Conservation (phyloP, 2,329 filamentous ascomycete species). For the Aaosphaeria pasadenensis region DNA sequence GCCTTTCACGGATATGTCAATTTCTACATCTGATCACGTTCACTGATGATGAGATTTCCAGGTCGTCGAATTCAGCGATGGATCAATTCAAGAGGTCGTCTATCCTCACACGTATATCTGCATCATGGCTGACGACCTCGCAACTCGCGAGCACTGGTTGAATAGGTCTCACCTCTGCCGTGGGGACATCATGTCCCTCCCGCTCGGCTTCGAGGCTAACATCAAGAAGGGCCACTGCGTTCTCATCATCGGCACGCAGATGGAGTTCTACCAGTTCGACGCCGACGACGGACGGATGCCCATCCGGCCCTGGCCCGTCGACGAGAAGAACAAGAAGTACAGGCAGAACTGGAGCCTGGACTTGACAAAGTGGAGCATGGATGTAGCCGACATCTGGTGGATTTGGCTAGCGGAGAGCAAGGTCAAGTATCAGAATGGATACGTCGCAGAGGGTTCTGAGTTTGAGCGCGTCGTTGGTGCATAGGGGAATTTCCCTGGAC, state of each 20-base stretch:
- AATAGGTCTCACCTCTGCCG: conserved; percentile 7
- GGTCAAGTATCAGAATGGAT: conserved; percentile 7
- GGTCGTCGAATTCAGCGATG: neutral
- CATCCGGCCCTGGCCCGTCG: neutral
- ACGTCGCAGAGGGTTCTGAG: neutral
- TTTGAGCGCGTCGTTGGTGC: neutral
- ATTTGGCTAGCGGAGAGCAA: neutral
- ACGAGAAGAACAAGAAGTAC: neutral
- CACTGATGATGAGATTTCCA: no score
- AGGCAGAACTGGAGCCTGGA: conserved; percentile 1
- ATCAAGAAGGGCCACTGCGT: conserved; percentile 17
- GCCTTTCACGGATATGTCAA: no score
- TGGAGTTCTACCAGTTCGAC: conserved; percentile 24
- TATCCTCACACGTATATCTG: conserved; percentile 17
- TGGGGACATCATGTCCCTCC: conserved; percentile 17
- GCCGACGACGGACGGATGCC: conserved; percentile 1
- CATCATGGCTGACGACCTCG: conserved; percentile 22
- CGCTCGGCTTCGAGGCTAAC: conserved; percentile 10
- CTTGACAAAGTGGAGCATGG: neutral
- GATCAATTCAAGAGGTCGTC: neutral
- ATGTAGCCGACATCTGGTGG: conserved; percentile 5
- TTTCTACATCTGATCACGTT: no score
- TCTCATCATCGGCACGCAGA: conserved; percentile 18
- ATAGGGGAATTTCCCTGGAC: neutral
- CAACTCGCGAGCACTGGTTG: conserved; percentile 7